Base-by-base conservation (phyloP, 1,284 basidiomycete species). In the Paramarasmius palmivorus region DNA sequence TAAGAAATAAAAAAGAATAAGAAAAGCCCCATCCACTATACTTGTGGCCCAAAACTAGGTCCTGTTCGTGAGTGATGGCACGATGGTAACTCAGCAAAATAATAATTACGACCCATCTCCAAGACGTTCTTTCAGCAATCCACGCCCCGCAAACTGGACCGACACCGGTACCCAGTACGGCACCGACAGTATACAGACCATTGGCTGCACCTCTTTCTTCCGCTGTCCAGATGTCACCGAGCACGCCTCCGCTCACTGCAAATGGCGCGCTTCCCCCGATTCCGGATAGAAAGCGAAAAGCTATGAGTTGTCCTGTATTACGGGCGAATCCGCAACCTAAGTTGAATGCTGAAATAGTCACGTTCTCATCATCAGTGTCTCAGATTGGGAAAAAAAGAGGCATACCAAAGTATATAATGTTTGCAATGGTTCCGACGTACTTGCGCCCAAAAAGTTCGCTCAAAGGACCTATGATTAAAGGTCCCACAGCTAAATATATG, bases 181-280 rank as follows among this genome's bases (percentile, higher is more conserved):
- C 79, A 0, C 84, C 84, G 4, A 90, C 68, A 0, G 87, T 84
- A 65, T 89, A 90, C 1, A 88, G 70, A 0, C 84, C 82, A 25
- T 87, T 75, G 0, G 86, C 86, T 57, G 76, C 72, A 0, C 88
- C 88, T 57, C 87, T 74, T 58, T 90, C 76, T 53, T 90, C 84
- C 0, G 85, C 64, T 12, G 62, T 65, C 80, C 83, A 92, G 41
- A 86, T 73, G 65, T 92, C 90, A 2, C 82, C 78, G 0, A 93
- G 69, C 1, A 86, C 77, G 1, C 85, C 90, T 34, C 86, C 88
- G 54, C 84, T 83, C 29, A 86, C 83, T 9, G 82, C 70, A 20
- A 87, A 66, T n/a, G 84, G 81, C 2, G 84, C 81, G 59, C 82
- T 83, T 14, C 86, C 83, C 42, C 85, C 83, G 5, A 88, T 53